phyloP scores from a whole-genome alignment of 441 rosid species.

The Brassica balearica region DNA sequence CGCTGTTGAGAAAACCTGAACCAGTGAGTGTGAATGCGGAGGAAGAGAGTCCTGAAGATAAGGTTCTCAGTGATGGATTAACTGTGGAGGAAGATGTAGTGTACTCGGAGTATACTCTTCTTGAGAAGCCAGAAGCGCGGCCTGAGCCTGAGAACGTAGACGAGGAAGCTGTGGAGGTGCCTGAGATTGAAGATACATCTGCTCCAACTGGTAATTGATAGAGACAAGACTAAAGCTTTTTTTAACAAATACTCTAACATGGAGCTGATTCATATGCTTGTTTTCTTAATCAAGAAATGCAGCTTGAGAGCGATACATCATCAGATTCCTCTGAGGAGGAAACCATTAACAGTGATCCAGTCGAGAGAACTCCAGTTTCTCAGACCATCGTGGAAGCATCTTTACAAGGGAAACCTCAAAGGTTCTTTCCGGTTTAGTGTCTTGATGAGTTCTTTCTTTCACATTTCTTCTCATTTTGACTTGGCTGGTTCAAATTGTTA shows the following conservation, averaged over 20 bases:
- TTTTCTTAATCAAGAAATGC: constrained; percentile 62
- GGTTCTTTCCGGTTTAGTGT: constrained; percentile 47
- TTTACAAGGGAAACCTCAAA: constrained; percentile 72
- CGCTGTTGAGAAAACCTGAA: constrained; percentile 78
- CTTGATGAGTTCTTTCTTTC: constrained; percentile 33
- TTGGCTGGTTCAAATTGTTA: constrained; percentile 45
- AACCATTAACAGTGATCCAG: constrained; percentile 39
- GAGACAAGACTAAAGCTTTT: constrained; percentile 36
- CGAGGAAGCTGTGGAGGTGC: constrained; percentile 36
- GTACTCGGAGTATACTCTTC: constrained; percentile 57
- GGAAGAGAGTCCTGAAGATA: too few relatives aligned
- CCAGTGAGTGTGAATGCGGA: constrained; percentile 38
- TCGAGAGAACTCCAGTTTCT: constrained; percentile 40
- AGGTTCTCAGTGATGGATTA: constrained; percentile 43
- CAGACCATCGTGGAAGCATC: constrained; percentile 47
- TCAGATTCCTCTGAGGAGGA: constrained; percentile 43
- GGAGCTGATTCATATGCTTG: constrained; percentile 39
- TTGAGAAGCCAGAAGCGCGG: constrained; percentile 57
- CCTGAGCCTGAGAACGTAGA: constrained; percentile 36
- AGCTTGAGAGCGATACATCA: constrained; percentile 50
- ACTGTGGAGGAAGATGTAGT: constrained; percentile 36
- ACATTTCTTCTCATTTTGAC: constrained; percentile 22
- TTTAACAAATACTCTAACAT: constrained; percentile 33
- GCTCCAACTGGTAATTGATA: constrained; percentile 26
- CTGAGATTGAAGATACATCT: constrained; percentile 33